Evolutionary conservation across 2,329 filamentous ascomycete species (phyloP).

Genomic region (Epichloe brachyelytri): DNA sequence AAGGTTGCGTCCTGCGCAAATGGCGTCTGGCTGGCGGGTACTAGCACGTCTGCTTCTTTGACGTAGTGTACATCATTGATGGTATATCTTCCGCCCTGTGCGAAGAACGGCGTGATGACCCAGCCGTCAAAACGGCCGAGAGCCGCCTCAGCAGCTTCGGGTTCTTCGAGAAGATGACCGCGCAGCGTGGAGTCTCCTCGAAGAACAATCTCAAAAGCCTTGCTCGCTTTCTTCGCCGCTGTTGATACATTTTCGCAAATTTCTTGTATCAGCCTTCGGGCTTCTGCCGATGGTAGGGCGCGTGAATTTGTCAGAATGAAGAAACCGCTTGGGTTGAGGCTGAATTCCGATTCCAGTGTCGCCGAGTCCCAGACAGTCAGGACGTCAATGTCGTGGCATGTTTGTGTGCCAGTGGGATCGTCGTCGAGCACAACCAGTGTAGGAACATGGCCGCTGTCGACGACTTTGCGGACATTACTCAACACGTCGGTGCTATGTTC

Average conservation of each 20-base stretch:
- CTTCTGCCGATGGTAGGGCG: constrained; percentile 34
- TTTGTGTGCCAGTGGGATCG: constrained; percentile 47
- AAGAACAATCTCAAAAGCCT: constrained; percentile 38
- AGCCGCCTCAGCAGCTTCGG: constrained; percentile 34
- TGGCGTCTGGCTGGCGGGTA: constrained; percentile 34
- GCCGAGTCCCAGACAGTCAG: constrained; percentile 38
- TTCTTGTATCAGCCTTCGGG: constrained; percentile 29
- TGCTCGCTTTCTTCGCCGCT: constrained; percentile 26
- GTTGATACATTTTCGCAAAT: constrained; percentile 36
- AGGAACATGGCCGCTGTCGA: constrained; percentile 13
- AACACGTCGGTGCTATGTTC: constrained; percentile 13
- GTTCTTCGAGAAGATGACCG: constrained; percentile 41
- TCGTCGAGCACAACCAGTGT: constrained; percentile 35
- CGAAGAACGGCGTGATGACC: constrained; percentile 43
- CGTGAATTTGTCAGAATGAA: constrained; percentile 48
- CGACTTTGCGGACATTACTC: constrained; percentile 8
- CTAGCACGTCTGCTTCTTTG: constrained; percentile 29
- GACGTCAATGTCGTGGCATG: constrained; percentile 42
- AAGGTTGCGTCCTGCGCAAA: constrained; percentile 46
- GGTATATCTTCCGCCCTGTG: constrained; percentile 41
- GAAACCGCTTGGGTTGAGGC: constrained; percentile 29
- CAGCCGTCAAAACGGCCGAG: constrained; percentile 36
- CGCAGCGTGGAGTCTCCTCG: constrained; percentile 42
- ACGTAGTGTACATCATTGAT: constrained; percentile 45
- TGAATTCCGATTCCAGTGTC: constrained; percentile 32